Conservation (phyloP, 2,329 filamentous ascomycete genomes). For the Monosporascus sp. region DNA sequence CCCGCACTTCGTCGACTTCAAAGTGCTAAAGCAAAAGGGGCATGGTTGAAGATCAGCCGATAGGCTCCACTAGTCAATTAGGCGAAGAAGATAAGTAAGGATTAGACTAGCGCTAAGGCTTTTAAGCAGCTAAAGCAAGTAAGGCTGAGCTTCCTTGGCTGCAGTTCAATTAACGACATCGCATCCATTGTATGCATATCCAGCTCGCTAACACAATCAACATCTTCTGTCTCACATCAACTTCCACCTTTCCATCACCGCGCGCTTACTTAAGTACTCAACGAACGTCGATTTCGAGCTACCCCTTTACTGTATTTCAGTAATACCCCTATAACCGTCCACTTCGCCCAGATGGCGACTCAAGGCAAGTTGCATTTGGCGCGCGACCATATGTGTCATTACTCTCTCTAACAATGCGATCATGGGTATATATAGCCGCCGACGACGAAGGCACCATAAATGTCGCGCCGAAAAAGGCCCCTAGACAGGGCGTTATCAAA, state of each 20-base stretch:
- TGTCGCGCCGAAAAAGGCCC: slow-evolving; percentile 53
- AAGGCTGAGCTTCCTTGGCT: neutral
- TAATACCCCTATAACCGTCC: too few species aligned
- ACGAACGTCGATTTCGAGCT: too few species aligned
- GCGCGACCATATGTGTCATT: slow-evolving; percentile 1
- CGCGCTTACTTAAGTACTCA: too few species aligned
- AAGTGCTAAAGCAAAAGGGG: neutral
- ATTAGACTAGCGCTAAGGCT: neutral
- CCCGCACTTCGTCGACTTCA: neutral
- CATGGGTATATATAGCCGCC: slow-evolving; percentile 22
- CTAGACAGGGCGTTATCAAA: slow-evolving; percentile 48
- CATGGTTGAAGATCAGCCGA: too few species aligned
- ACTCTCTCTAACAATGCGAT: slow-evolving; percentile 6
- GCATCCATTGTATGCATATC: neutral
- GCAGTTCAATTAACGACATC: neutral
- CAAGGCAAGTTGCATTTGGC: neutral
- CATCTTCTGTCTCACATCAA: neutral
- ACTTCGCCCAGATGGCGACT: neutral
- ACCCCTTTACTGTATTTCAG: too few species aligned
- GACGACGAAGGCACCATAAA: slow-evolving; percentile 58
- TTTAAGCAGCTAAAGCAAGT: neutral
- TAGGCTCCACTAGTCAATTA: neutral
- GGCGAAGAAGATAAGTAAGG: neutral
- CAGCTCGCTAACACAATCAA: neutral
- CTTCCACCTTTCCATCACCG: neutral